Percentiles rank a stretch among this genome's conserved stretches.
Conservation (phyloP, 345 rosid species). For the Microcos paniculata region DNA sequence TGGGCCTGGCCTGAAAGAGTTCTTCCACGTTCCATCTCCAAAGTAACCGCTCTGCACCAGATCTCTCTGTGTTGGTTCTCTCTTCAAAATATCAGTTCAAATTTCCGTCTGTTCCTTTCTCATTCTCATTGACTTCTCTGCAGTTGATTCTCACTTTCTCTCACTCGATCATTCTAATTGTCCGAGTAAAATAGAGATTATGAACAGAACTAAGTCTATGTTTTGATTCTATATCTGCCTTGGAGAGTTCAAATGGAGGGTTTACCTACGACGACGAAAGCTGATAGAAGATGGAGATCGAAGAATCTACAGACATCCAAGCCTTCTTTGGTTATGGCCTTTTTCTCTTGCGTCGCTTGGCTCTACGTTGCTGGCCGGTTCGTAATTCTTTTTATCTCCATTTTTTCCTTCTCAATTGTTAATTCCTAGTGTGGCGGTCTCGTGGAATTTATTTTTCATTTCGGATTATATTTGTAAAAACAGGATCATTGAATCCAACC, state of each 20-base stretch:
- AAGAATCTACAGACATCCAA: constrained; percentile 59
- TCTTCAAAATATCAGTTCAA: not conserved
- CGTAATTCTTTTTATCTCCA: constrained; percentile 18
- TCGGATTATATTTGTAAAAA: not conserved
- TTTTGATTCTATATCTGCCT: constrained; percentile 2
- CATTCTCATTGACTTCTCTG: not conserved
- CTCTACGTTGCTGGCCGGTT: constrained; percentile 94
- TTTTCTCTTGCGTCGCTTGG: constrained; percentile 96
- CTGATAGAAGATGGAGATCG: constrained; percentile 71
- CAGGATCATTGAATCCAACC: not conserved
- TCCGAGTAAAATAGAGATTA: no score
- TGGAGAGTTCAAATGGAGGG: constrained; percentile 48
- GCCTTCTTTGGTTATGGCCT: constrained; percentile 69
- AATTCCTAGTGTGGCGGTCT: not conserved
- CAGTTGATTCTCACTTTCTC: not conserved
- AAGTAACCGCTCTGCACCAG: not conserved
- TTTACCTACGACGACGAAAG: constrained; percentile 57
- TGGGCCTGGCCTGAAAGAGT: not conserved
- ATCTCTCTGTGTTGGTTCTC: not conserved
- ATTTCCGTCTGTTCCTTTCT: not conserved
- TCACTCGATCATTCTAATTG: not conserved
- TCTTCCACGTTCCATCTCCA: not conserved
- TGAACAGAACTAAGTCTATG: not conserved
- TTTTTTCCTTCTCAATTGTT: constrained; percentile 2
- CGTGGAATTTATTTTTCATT: not conserved